phyloP scores from a whole-genome alignment of 1,139 yeast genomes.

The Yamadazyma buinensis region DNA sequence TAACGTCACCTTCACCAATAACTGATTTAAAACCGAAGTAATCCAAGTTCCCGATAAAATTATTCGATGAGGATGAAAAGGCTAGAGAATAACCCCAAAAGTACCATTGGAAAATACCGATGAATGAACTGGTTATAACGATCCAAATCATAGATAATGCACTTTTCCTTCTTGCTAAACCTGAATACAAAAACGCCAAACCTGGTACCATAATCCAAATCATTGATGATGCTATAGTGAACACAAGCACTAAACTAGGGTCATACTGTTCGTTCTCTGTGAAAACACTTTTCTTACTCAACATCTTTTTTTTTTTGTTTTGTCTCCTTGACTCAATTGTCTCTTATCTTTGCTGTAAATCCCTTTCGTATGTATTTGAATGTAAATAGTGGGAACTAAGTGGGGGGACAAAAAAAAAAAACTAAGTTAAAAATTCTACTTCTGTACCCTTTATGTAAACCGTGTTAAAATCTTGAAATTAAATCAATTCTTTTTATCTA shows the following conservation, averaged over 20 bases:
- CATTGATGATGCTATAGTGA: slow-evolving; percentile 61
- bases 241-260: slow-evolving; percentile 39
- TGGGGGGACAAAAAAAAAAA: too few species aligned
- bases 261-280: slow-evolving; percentile 41
- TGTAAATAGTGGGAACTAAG: too few species aligned
- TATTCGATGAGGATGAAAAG: slow-evolving; percentile 71
- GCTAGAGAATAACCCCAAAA: slow-evolving; percentile 97
- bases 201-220: slow-evolving; percentile 96
- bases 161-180: slow-evolving; percentile 86
- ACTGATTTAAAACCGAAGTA: slow-evolving; percentile 78
- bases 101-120: slow-evolving; percentile 91
- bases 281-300: slow-evolving; percentile 28
- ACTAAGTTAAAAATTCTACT: too few species aligned
- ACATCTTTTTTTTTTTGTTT: slow-evolving; percentile 3
- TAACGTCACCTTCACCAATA: slow-evolving; percentile 46
- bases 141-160: slow-evolving; percentile 90
- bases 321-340: too few species aligned
- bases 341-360: too few species aligned
- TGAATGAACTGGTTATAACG: slow-evolving; percentile 66
- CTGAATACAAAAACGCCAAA: slow-evolving; percentile 87
- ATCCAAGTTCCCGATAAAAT: slow-evolving; percentile 81
- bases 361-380: too few species aligned
- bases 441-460: too few species aligned
- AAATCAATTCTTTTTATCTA: too few species aligned
- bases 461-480: too few species aligned